Evolutionary conservation across 2,329 filamentous ascomycete genomes (phyloP).

Genomic region (Ophiostoma fasciatum): DNA sequence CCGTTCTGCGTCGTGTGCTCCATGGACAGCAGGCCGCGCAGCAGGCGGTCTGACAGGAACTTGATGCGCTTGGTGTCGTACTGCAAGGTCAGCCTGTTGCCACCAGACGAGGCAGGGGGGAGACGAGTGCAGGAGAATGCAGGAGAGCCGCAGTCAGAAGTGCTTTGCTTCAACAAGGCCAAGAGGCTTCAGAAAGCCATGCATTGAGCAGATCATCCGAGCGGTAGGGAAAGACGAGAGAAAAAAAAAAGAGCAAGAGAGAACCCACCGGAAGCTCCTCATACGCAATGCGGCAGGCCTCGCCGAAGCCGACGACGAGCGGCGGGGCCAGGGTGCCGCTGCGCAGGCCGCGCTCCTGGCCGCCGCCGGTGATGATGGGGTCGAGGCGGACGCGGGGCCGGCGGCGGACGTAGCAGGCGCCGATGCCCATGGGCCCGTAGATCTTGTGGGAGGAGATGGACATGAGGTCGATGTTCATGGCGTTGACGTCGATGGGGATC

Average conservation of each 20-base stretch:
- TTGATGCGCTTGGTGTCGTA: constrained; percentile 84
- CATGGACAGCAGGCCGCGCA: constrained; percentile 68
- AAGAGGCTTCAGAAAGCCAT: constrained; percentile 78
- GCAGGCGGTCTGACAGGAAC: constrained; percentile 65
- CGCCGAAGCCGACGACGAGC: constrained; percentile 82
- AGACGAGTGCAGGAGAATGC: too few species aligned
- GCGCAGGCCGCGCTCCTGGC: constrained; percentile 86
- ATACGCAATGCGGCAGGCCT: constrained; percentile 82
- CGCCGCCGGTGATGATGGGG: constrained; percentile 89
- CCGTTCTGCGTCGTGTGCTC: constrained; percentile 92
- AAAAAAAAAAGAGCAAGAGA: not conserved
- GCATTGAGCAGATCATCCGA: constrained; percentile 67
- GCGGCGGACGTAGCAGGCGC: constrained; percentile 88
- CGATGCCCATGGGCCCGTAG: constrained; percentile 93
- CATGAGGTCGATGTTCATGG: constrained; percentile 97
- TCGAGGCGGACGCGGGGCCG: constrained; percentile 87
- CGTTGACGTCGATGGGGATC: constrained; percentile 90
- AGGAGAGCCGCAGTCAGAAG: too few species aligned
- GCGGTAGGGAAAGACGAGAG: constrained; percentile 7
- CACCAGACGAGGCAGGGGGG: constrained; percentile 1
- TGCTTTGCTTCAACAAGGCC: too few species aligned
- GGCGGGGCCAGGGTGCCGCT: constrained; percentile 88
- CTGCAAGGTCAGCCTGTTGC: constrained; percentile 31
- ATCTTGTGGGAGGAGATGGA: constrained; percentile 98
- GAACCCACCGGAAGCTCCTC: constrained; percentile 76